Evolutionary conservation across 257 asterid species (phyloP), one percentile per base, ranked within the genome.

Genomic region (Solanum chaucha): DNA sequence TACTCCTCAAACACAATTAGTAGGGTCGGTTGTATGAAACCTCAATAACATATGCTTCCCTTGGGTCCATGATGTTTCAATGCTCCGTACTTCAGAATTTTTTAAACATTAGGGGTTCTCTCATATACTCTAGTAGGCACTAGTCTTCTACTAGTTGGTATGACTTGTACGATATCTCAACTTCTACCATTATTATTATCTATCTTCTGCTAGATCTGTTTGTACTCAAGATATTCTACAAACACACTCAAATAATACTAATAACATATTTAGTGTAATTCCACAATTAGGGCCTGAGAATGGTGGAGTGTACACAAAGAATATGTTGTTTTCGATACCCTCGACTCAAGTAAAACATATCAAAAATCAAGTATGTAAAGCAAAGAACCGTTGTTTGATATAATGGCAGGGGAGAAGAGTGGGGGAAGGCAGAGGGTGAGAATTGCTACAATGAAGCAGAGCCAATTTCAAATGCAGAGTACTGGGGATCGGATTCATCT

Each of bases 361-460:
- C 1, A 19, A 58, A 58, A 58, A 58, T 58, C 65, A 20, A 20
- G 68, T 59, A 20, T 22, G 14, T 59, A 59, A 59, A 59, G 68
- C 68, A 20, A 59, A 59, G 28, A 59, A 59, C 13, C 10, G 0
- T 59, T 59, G 13, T 59, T 59, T 59, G 13, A 59, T 20, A 41
- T 36, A 10, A 83, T 86, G 85, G 77, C 90, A 93, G 97, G 82
- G 86, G 78, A 17, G 93, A 90, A 83, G 86, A 68, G 8, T 91
- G 90, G 93, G 93, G 94, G 61, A 88, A 44, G 44, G 85, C 87
- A 6, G 82, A 83, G 14, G 88, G 68, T 40, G 80, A 88, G 15
- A 87, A 83, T 71, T 93, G 98, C 90, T 91, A 90, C 88, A 89
- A 90, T 34, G 89, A 90, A 87, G 91, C 90, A 1, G 89, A 88